phyloP scores from a whole-genome alignment of 2,329 filamentous ascomycete genomes.

The Pseudogymnoascus sp. region DNA sequence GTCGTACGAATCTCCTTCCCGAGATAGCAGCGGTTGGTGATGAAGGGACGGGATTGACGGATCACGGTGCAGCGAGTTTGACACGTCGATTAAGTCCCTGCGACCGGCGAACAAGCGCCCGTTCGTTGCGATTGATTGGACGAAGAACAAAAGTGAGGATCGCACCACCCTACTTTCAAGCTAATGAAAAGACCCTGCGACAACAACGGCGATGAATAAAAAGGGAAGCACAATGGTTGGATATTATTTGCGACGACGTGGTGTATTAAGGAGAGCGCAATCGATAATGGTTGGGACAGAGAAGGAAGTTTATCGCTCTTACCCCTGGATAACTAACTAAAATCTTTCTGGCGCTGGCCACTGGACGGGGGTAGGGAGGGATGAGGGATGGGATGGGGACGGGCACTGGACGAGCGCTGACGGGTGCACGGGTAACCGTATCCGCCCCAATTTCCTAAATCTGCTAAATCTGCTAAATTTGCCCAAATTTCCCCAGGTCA shows the following conservation, averaged over 20 bases:
- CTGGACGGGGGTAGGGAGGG: neutral
- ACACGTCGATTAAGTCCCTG: conserved; percentile 5
- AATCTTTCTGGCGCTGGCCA: neutral
- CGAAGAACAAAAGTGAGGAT: neutral
- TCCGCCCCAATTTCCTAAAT: neutral
- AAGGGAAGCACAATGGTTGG: neutral
- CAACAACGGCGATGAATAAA: neutral
- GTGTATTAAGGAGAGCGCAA: neutral
- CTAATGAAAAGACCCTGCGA: conserved; percentile 1
- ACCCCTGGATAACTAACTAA: neutral
- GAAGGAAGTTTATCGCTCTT: neutral
- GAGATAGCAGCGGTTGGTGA: neutral
- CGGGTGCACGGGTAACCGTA: neutral
- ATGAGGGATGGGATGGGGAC: neutral
- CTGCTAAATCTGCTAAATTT: neutral
- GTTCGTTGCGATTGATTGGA: neutral
- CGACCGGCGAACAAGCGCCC: conserved; percentile 1
- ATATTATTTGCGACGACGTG: neutral
- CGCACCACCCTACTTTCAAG: neutral
- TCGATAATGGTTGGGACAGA: neutral
- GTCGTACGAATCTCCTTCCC: neutral
- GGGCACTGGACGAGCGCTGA: neutral
- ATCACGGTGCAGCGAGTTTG: neutral
- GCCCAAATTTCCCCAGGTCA: neutral
- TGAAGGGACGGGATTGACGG: conserved; percentile 1